Conservation (phyloP, 257 asterid species). For the Henckelia pumila region DNA sequence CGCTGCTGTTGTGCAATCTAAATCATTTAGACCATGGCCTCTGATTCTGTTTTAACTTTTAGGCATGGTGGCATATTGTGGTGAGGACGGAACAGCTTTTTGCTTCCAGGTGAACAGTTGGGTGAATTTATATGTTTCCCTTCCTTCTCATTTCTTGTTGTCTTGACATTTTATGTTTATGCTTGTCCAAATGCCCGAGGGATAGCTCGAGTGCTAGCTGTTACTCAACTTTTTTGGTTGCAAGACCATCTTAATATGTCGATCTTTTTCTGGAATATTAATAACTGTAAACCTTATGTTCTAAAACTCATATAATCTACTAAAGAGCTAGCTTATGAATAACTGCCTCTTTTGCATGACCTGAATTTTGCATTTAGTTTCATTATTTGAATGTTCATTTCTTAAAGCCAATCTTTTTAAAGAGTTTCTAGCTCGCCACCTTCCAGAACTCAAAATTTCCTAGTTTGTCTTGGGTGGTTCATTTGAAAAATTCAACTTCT, state of each 20-base stretch:
- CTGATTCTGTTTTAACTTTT: conserved; percentile 22
- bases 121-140: conserved; percentile 9
- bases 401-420: background rate
- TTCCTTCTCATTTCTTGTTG: conserved; percentile 5
- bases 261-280: background rate
- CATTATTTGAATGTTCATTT: too few species aligned
- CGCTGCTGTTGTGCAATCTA: conserved; percentile 2
- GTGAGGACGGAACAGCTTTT: conserved; percentile 70
- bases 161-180: conserved; percentile 3
- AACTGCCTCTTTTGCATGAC: background rate
- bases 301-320: background rate
- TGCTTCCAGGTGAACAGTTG: conserved; percentile 67
- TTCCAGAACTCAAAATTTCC: background rate
- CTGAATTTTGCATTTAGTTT: background rate
- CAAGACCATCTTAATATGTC: background rate
- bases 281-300: background rate
- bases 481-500: background rate
- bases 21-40: background rate
- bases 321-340: background rate
- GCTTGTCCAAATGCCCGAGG: background rate
- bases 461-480: background rate
- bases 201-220: background rate
- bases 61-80: conserved; percentile 90
- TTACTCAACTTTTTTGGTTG: background rate
- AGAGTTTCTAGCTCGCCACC: background rate